These are phyloP conservation scores for Achaetomiella virescens DNA, from an alignment of 495 filamentous ascomycete species.

Conservation along the genomic window DNA sequence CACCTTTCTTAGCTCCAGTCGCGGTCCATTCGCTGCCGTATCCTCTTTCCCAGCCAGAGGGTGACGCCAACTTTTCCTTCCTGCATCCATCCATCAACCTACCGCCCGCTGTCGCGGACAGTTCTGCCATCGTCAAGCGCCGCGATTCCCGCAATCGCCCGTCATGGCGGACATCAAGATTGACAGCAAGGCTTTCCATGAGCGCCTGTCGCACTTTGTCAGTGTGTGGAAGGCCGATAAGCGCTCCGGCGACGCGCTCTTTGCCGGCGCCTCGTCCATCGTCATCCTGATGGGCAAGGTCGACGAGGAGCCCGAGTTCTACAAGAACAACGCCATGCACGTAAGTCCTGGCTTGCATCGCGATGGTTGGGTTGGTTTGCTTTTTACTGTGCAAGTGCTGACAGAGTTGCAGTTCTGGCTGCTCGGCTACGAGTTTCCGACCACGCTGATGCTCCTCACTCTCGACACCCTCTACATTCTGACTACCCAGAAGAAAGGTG, in stretches of 20 bases:
- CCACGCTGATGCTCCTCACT: slow-evolving; percentile 87
- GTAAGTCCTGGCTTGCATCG: slow-evolving; percentile 46
- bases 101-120: slow-evolving; percentile 7
- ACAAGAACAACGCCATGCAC: slow-evolving; percentile 94
- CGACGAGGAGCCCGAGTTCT: slow-evolving; percentile 72
- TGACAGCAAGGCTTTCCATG: slow-evolving; percentile 85
- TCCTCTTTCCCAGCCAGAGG: neutral
- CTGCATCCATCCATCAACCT: slow-evolving; percentile 6
- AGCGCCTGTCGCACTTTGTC: slow-evolving; percentile 78
- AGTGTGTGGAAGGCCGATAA: slow-evolving; percentile 94
- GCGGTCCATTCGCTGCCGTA: slow-evolving; percentile 8
- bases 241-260: slow-evolving; percentile 71
- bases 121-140: slow-evolving; percentile 23
- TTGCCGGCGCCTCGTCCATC: slow-evolving; percentile 77
- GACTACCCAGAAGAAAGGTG: slow-evolving; percentile 96
- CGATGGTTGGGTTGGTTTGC: neutral
- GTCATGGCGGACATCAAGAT: slow-evolving; percentile 70
- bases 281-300: slow-evolving; percentile 90
- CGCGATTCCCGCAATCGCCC: slow-evolving; percentile 25
- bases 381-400: slow-evolving; percentile 9
- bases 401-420: slow-evolving; percentile 76
- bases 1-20: neutral
- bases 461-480: slow-evolving; percentile 81
- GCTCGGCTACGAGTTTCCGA: slow-evolving; percentile 96
- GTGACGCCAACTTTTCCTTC: neutral